phyloP scores from a whole-genome alignment of 1,284 basidiomycete genomes.

The Cryptococcus sp. region DNA sequence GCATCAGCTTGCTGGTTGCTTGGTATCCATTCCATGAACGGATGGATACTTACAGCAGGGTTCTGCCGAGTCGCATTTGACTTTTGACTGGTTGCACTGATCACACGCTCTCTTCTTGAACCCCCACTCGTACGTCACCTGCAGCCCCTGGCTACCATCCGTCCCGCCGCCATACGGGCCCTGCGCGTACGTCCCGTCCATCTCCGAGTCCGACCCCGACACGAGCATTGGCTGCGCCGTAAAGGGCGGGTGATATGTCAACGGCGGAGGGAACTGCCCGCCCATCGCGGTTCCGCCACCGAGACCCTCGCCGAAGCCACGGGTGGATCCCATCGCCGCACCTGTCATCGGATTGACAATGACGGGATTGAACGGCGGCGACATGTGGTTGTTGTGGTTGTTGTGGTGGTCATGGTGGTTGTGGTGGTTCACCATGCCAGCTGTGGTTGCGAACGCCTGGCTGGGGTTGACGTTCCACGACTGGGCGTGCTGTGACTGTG shows the following conservation, averaged over 20 bases:
- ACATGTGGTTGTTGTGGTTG: no score
- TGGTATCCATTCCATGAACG: no score
- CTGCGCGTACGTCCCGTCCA: no score
- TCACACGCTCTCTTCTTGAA: conserved; percentile 59
- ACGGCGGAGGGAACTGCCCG: background rate
- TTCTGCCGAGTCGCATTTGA: conserved; percentile 75
- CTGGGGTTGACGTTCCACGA: conserved; percentile 12
- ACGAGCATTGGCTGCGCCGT: conserved; percentile 24
- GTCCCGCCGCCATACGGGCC: background rate
- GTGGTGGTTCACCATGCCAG: conserved; percentile 7
- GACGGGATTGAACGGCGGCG: background rate
- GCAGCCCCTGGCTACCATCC: conserved; percentile 3
- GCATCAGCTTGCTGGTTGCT: background rate
- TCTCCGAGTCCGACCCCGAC: conserved; percentile 26
- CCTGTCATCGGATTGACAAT: conserved; percentile 6
- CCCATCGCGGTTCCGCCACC: no score
- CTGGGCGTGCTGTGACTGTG: background rate
- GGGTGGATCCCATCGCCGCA: conserved; percentile 2
- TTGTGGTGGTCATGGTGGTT: no score
- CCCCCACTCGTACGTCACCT: conserved; percentile 28
- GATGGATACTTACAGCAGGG: conserved; percentile 65
- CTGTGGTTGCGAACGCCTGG: conserved; percentile 8
- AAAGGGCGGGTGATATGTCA: conserved; percentile 16
- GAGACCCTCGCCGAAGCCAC: no score
- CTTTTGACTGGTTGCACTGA: conserved; percentile 74